These are phyloP conservation scores for Penicillium corylophilum DNA, from an alignment of 2,329 filamentous ascomycete genomes.

Conservation along the genomic window DNA sequence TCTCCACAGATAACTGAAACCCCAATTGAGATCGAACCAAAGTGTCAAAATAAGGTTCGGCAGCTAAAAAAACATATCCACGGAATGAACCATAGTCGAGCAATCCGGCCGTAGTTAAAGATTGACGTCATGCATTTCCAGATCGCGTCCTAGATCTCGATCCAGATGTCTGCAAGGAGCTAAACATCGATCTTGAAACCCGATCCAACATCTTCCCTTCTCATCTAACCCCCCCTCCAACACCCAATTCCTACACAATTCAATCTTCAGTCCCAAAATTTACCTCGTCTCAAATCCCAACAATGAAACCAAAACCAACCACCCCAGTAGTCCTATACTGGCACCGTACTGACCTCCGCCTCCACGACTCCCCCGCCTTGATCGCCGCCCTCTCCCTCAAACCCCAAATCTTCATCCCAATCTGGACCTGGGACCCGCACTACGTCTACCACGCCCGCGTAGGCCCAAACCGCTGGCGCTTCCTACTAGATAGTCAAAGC, in stretches of 20 bases:
- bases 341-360: conserved; percentile 74
- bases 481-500: conserved; percentile 70
- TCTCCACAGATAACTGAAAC: background rate
- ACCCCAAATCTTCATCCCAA: conserved; percentile 67
- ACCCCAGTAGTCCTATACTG: conserved; percentile 64
- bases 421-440: conserved; percentile 80
- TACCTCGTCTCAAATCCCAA: background rate
- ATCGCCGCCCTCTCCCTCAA: conserved; percentile 69
- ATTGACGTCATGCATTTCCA: conserved; percentile 14
- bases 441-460: conserved; percentile 73
- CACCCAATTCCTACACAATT: too few species aligned
- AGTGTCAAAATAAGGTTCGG: background rate
- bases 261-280: background rate
- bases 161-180: background rate
- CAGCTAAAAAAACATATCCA: background rate
- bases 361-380: conserved; percentile 74
- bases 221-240: background rate
- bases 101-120: background rate
- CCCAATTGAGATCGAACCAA: background rate
- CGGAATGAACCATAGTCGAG: background rate
- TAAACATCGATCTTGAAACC: background rate
- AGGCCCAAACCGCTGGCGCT: conserved; percentile 73
- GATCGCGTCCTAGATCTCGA: background rate
- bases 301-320: background rate
- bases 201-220: background rate